These are phyloP conservation scores for Aspergillus melleus DNA, from an alignment of 2,329 filamentous ascomycete species.

Conservation along the genomic window DNA sequence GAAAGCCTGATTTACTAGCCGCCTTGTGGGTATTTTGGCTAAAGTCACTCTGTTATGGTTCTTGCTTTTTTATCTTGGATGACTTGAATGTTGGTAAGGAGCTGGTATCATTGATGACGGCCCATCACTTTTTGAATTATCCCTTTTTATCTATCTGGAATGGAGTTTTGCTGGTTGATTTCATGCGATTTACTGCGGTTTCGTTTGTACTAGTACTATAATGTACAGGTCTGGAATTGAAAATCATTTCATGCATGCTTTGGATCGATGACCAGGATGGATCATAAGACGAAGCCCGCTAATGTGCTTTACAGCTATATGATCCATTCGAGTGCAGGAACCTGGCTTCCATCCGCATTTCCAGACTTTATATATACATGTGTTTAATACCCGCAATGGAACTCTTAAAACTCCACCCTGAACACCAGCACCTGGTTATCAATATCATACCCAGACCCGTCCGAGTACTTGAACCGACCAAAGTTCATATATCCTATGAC, in stretches of 20 bases:
- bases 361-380: not conserved
- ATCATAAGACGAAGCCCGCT: too few species aligned
- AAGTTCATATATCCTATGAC: slow-evolving; percentile 55
- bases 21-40: not conserved
- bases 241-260: not conserved
- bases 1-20: slow-evolving; percentile 1
- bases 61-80: not conserved
- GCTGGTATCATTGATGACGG: not conserved
- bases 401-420: slow-evolving; percentile 27
- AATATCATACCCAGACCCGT: slow-evolving; percentile 58
- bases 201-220: slow-evolving; percentile 1
- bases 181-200: not conserved
- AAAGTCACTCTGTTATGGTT: not conserved
- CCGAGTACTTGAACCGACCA: slow-evolving; percentile 57
- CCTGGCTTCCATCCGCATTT: too few species aligned
- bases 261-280: too few species aligned
- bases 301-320: too few species aligned
- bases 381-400: not conserved
- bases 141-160: not conserved
- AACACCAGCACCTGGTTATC: slow-evolving; percentile 66
- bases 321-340: too few species aligned
- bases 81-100: not conserved
- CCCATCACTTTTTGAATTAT: not conserved
- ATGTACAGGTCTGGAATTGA: not conserved
- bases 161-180: not conserved